These are phyloP conservation scores for Phanerochaete sordida DNA, from an alignment of 768 basidiomycete genomes.

Conservation along the genomic window DNA sequence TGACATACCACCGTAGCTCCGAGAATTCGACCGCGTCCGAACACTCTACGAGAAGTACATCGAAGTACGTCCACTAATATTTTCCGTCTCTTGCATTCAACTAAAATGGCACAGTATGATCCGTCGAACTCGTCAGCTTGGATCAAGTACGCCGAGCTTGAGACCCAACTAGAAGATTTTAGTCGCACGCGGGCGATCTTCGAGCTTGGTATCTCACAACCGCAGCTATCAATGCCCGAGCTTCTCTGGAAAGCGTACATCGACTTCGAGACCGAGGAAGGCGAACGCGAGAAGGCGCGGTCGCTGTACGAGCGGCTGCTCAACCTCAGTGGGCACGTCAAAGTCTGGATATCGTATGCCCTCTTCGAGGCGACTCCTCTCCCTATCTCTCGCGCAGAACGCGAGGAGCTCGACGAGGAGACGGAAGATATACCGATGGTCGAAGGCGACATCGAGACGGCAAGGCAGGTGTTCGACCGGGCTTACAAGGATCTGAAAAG, in stretches of 20 bases:
- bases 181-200: slow-evolving; percentile 89
- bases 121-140: slow-evolving; percentile 87
- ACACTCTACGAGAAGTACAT: slow-evolving; percentile 92
- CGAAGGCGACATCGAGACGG: slow-evolving; percentile 64
- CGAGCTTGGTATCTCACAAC: slow-evolving; percentile 88
- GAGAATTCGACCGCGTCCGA: slow-evolving; percentile 94
- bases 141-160: slow-evolving; percentile 94
- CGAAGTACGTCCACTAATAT: slow-evolving; percentile 57
- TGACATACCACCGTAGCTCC: slow-evolving; percentile 48
- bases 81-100: no score
- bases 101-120: slow-evolving; percentile 56
- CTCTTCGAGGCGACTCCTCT: slow-evolving; percentile 83
- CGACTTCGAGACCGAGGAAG: slow-evolving; percentile 93
- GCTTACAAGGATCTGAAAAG: slow-evolving; percentile 84
- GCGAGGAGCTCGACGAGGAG: slow-evolving; percentile 60
- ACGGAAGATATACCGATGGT: slow-evolving; percentile 56
- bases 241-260: slow-evolving; percentile 92
- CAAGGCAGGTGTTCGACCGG: slow-evolving; percentile 78
- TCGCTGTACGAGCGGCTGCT: slow-evolving; percentile 85
- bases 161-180: slow-evolving; percentile 81
- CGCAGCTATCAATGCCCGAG: slow-evolving; percentile 90
- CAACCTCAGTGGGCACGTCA: slow-evolving; percentile 84
- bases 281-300: slow-evolving; percentile 80
- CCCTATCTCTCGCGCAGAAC: slow-evolving; percentile 53
- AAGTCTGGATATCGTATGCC: slow-evolving; percentile 96